A percentile compares a stretch with the other conserved stretches of the same genome.
These are phyloP conservation scores for Hypomyces perniciosus DNA, from an alignment of 2,329 filamentous ascomycete genomes.

Conservation along the genomic window DNA sequence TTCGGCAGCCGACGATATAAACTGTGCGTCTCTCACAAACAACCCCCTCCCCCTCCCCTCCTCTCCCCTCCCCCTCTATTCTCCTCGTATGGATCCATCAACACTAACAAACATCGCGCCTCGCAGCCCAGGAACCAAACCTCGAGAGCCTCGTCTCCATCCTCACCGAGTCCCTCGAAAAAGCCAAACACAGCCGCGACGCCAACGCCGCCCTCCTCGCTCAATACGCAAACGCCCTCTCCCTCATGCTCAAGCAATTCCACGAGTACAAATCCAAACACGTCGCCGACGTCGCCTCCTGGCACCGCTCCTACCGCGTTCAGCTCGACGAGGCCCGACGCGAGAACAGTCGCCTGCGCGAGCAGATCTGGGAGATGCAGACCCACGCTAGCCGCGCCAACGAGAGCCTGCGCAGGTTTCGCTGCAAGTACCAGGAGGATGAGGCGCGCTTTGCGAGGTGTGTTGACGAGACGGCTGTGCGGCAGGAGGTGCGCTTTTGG, in stretches of 20 bases:
- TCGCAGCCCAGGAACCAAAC: conserved; percentile 50
- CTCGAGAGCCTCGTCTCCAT: conserved; percentile 56
- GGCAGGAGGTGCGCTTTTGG: conserved; percentile 60
- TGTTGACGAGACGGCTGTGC: conserved; percentile 45
- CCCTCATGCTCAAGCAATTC: conserved; percentile 55
- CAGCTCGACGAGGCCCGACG: conserved; percentile 60
- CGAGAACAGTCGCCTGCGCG: conserved; percentile 56
- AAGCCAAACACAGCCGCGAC: conserved; percentile 53
- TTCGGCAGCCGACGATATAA: conserved; percentile 50
- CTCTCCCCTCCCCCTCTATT: neutral
- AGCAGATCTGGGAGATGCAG: conserved; percentile 64
- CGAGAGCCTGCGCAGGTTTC: conserved; percentile 50
- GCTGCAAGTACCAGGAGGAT: conserved; percentile 51
- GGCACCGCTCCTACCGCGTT: conserved; percentile 60
- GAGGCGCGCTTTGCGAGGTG: conserved; percentile 47
- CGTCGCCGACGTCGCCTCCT: conserved; percentile 54
- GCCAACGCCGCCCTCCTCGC: conserved; percentile 53
- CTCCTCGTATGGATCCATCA: neutral
- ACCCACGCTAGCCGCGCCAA: conserved; percentile 54
- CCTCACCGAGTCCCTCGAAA: conserved; percentile 56
- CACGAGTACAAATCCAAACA: conserved; percentile 61
- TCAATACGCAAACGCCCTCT: conserved; percentile 52
- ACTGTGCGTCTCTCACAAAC: conserved; percentile 37
- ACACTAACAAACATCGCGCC: neutral
- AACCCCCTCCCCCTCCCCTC: neutral